A percentile compares a stretch with the other conserved stretches of the same genome.
Conservation (phyloP, 2,329 filamentous ascomycete genomes). For the Aspergillus alliaceus region DNA sequence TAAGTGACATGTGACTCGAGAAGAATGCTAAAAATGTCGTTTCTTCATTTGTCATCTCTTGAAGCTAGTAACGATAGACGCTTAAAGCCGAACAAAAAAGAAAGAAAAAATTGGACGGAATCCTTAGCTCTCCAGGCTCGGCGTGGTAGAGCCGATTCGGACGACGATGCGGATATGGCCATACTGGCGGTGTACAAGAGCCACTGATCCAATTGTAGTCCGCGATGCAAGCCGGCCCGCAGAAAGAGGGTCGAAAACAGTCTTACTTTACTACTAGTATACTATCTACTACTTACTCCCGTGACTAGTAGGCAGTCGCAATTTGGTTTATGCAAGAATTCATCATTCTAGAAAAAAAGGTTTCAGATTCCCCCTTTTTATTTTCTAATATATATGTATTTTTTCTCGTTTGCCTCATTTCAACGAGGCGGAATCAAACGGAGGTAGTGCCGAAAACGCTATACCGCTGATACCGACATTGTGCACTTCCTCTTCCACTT, state of each 20-base stretch:
- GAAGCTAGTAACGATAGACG: too few relatives aligned
- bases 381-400: too few relatives aligned
- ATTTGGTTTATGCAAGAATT: background rate
- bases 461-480: background rate
- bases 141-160: slow-evolving; percentile 9
- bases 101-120: background rate
- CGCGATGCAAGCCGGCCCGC: background rate
- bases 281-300: too few relatives aligned
- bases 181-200: slow-evolving; percentile 23
- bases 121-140: slow-evolving; percentile 1
- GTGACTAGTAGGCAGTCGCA: background rate
- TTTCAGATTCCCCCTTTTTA: background rate
- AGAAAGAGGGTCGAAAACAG: too few relatives aligned
- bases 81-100: background rate
- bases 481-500: background rate
- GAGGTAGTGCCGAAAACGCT: background rate
- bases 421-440: background rate
- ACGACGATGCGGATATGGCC: slow-evolving; percentile 12
- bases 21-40: background rate
- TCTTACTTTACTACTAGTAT: too few relatives aligned
- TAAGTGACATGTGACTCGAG: background rate
- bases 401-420: background rate
- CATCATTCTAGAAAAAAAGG: background rate
- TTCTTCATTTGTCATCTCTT: background rate
- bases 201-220: slow-evolving; percentile 19